Evolutionary conservation across 306 rosid species (phyloP), one percentile per base, ranked within the genome.

Genomic region (Lathyrus aphaca): DNA sequence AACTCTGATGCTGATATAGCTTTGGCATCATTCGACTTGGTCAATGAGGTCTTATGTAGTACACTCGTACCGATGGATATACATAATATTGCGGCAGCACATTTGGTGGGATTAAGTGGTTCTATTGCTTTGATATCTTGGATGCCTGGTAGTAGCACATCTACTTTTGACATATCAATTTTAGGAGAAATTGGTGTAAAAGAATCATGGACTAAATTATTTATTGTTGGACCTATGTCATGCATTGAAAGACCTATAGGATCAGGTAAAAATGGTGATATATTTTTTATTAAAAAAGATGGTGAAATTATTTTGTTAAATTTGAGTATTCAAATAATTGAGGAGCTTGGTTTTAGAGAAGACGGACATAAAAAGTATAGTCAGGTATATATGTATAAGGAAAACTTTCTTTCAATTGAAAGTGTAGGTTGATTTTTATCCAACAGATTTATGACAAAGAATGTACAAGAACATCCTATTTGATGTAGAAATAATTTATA

Each of bases 301-400:
- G 6, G 6, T 3, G 29, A 51, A 21, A 18, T 17, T 3, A 5
- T 51, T 51, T 51, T 18, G n/a, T 51, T 13, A 18, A 11, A 51
- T 21, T 19, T 51, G 21, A 5, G 3, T 51, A 51, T n/a, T 15
- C 58, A 51, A 19, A 18, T 17, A 15, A 51, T 51, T 21, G 14
- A 51, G 29, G 58, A 51, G 58, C 7, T 19, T 10, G 13, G 14
- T 7, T 7, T 51, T 19, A 17, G 10, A 21, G 30, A 29, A 8
- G n/a, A 10, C n/a, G n/a, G n/a, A 1, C 0, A 14, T n/a, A 0
- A 1, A 0, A 2, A 27, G 3, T 0, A 4, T 14, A 5, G 50
- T 44, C 50, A 44, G 6, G 2, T 45, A 45, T 45, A n/a, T n/a
- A 45, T 45, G 2, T 45, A n/a, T 45, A 45, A 45, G 15, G 7